Base-by-base conservation (phyloP, 1,284 basidiomycete genomes). In the Ustilago lituana region DNA sequence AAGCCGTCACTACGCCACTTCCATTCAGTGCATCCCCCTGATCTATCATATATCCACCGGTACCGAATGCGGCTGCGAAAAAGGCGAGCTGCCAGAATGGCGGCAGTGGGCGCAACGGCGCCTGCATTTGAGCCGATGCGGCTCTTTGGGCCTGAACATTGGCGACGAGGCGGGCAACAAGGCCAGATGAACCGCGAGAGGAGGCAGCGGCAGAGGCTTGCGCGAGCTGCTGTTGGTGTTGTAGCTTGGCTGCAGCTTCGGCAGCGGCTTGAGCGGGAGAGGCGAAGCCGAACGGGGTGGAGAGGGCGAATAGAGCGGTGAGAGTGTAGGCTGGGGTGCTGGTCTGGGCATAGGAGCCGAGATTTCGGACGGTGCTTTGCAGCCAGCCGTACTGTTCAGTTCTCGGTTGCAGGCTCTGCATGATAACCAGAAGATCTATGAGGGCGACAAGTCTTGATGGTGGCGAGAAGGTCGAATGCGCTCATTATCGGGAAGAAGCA, bases 41-140 rank as follows among this genome's bases (percentile, higher is more conserved):
- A 11, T 67, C 70, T n/a, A 78, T 76, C 32, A 79, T 79, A 52
- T 79, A 79, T n/a, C 74, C 78, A 3, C 76, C 78, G 3, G 60
- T 58, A 7, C 54, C 73, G 49, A 79, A 78, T 14, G 73, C 59
- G 5, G 59, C 61, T 7, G 74, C 52, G 29, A 79, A 74, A 41
- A 76, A 75, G 3, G 71, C 70, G 5, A 76, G 48, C 50, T 78
- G 75, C 75, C 75, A 78, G 51, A 77, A 79, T 1, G 76, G 76
- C 23, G 78, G 75, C 10, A 79, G 40, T 5, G 59, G 48, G 2
- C 75, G 48, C 10, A 57, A 9, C 2, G 61, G 51, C 11, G 58
- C 33, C 11, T 33, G 48, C 12, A 49, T 19, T 17, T 41, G 41
- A 19, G 39, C 48, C 20, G 44, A 31, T 11, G 62, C 62, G 4